Conservation (phyloP, 1,139 yeast species). For the Pneumocystis carinii region DNA sequence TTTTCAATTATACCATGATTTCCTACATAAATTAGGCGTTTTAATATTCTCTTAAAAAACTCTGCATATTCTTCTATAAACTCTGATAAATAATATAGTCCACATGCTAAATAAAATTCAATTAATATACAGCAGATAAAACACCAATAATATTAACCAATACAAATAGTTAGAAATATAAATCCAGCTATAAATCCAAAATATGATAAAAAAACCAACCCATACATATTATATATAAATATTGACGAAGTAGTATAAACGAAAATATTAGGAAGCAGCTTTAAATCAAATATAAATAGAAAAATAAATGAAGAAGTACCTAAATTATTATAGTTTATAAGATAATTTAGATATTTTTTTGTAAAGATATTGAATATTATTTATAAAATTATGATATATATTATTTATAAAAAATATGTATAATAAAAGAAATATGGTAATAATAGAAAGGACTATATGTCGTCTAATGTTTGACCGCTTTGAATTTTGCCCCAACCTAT, state of each 20-base stretch:
- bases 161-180: conserved; percentile 49
- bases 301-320: not conserved
- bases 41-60: conserved; percentile 58
- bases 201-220: not conserved
- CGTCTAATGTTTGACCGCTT: conserved; percentile 44
- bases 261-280: not conserved
- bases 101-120: conserved; percentile 41
- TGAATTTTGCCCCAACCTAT: conserved; percentile 99
- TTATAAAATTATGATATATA: not conserved
- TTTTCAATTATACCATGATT: not conserved
- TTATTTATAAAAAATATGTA: not conserved
- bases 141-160: conserved; percentile 20
- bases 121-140: not conserved
- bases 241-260: not conserved
- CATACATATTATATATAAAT: not conserved
- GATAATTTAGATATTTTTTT: not conserved
- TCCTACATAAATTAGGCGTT: conserved; percentile 40
- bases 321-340: not conserved
- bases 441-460: not conserved
- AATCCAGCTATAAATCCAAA: conserved; percentile 66
- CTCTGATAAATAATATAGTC: conserved; percentile 79
- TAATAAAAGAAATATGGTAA: not conserved
- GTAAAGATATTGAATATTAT: not conserved
- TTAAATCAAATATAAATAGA: not conserved
- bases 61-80: conserved; percentile 87